Conservation (phyloP, 306 rosid genomes). For the Cucurbita argyrosperma region DNA sequence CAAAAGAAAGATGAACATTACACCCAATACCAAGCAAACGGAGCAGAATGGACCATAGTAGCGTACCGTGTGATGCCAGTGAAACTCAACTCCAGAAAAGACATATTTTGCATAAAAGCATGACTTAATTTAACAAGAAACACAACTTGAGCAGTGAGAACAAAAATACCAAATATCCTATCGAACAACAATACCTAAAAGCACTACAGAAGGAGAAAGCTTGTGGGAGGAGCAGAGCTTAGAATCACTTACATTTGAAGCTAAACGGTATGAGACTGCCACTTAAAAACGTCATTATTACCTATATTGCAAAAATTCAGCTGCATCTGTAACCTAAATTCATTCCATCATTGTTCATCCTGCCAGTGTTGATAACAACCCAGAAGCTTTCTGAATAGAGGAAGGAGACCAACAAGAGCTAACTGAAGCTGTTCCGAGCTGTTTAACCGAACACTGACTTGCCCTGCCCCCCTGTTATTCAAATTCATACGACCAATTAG, state of each 20-base stretch:
- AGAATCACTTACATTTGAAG: conserved; percentile 26
- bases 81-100: conserved; percentile 14
- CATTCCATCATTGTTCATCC: conserved; percentile 33
- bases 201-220: conserved; percentile 13
- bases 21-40: not conserved
- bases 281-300: conserved; percentile 9
- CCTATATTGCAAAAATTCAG: conserved; percentile 26
- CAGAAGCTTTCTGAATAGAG: conserved; percentile 44
- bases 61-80: not conserved
- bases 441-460: conserved; percentile 69
- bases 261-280: conserved; percentile 19
- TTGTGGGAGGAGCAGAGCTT: conserved; percentile 15
- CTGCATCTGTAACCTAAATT: conserved; percentile 19
- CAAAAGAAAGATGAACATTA: not conserved
- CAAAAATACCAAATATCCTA: conserved; percentile 27
- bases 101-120: conserved; percentile 12
- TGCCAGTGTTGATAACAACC: conserved; percentile 47
- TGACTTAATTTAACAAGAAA: conserved; percentile 12
- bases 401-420: conserved; percentile 59
- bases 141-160: conserved; percentile 22
- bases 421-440: conserved; percentile 91
- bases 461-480: conserved; percentile 92
- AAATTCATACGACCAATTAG: conserved; percentile 68
- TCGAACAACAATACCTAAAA: conserved; percentile 28
- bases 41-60: not conserved